These are phyloP conservation scores for Pestalotiopsis sp. DNA, from an alignment of 2,329 filamentous ascomycete genomes.

Conservation along the genomic window DNA sequence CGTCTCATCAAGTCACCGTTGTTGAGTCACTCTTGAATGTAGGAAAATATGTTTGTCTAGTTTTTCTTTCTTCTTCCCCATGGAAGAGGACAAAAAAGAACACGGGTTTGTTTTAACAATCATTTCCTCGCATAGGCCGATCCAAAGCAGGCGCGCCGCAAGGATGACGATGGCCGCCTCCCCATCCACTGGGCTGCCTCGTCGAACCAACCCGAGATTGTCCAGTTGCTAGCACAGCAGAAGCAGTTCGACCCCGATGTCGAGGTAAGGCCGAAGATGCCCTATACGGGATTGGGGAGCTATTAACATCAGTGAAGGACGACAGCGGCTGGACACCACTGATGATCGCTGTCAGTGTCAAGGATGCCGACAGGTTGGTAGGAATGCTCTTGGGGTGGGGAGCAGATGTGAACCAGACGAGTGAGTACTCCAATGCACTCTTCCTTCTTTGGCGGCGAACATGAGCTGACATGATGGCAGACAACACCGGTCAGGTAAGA, in stretches of 20 bases:
- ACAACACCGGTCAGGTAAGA: slow-evolving; percentile 63
- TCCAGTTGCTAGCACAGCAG: slow-evolving; percentile 67
- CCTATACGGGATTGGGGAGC: background rate
- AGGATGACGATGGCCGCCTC: slow-evolving; percentile 85
- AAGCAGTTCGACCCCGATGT: slow-evolving; percentile 82
- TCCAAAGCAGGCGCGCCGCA: slow-evolving; percentile 68
- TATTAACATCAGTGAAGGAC: slow-evolving; percentile 49
- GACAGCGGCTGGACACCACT: slow-evolving; percentile 79
- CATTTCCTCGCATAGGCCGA: slow-evolving; percentile 59
- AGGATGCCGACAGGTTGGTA: slow-evolving; percentile 69
- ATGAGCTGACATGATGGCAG: slow-evolving; percentile 36
- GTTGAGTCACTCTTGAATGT: slow-evolving; percentile 77
- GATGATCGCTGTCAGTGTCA: slow-evolving; percentile 78
- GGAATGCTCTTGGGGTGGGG: slow-evolving; percentile 67
- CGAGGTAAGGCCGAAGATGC: slow-evolving; percentile 51
- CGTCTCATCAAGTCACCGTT: slow-evolving; percentile 51
- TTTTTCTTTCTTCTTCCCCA: background rate
- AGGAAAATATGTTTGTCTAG: slow-evolving; percentile 15
- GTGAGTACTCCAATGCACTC: slow-evolving; percentile 33
- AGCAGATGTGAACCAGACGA: slow-evolving; percentile 74
- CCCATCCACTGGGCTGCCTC: slow-evolving; percentile 94
- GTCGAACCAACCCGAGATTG: slow-evolving; percentile 75
- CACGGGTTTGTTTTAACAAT: background rate
- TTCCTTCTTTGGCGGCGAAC: background rate
- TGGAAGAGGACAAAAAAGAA: too few relatives aligned